Conservation (phyloP, 2,329 filamentous ascomycete species). For the Microthyrium microscopicum region DNA sequence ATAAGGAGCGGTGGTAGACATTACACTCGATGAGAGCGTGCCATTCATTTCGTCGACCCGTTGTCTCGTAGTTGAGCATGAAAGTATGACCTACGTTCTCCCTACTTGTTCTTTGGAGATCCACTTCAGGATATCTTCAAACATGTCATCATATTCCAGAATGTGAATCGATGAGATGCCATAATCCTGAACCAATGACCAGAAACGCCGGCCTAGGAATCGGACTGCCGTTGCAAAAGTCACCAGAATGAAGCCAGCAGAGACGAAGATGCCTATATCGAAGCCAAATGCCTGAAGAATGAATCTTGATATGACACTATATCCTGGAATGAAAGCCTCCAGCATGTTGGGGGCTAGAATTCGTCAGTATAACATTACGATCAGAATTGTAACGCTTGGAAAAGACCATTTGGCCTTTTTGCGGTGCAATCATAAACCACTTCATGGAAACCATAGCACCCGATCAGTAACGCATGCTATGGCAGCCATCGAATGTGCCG, state of each 20-base stretch:
- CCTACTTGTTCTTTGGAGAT: constrained; percentile 24
- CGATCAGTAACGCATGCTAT: no score
- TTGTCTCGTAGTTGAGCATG: no score
- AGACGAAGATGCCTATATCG: constrained; percentile 31
- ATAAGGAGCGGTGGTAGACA: no score
- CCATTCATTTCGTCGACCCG: no score
- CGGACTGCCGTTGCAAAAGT: constrained; percentile 21
- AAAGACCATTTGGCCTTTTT: no score
- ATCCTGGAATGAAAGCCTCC: constrained; percentile 34
- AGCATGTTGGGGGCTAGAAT: constrained; percentile 29
- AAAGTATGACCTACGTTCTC: no score
- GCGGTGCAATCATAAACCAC: no score
- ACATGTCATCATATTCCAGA: constrained; percentile 28
- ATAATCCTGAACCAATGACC: constrained; percentile 17
- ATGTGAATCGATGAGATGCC: constrained; percentile 29
- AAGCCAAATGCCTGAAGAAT: constrained; percentile 26
- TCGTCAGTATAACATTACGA: no score
- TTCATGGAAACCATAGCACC: no score
- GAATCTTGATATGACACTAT: constrained; percentile 29
- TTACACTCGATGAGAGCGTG: no score
- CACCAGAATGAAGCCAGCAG: constrained; percentile 25
- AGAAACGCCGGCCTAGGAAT: constrained; percentile 19
- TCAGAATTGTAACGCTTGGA: no score
- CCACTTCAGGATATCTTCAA: constrained; percentile 26
- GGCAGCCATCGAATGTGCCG: no score